Percentiles rank a stretch among this genome's conserved stretches.
These are phyloP conservation scores for Ogataea paraovalis DNA, from an alignment of 805 yeast genomes.

Conservation along the genomic window DNA sequence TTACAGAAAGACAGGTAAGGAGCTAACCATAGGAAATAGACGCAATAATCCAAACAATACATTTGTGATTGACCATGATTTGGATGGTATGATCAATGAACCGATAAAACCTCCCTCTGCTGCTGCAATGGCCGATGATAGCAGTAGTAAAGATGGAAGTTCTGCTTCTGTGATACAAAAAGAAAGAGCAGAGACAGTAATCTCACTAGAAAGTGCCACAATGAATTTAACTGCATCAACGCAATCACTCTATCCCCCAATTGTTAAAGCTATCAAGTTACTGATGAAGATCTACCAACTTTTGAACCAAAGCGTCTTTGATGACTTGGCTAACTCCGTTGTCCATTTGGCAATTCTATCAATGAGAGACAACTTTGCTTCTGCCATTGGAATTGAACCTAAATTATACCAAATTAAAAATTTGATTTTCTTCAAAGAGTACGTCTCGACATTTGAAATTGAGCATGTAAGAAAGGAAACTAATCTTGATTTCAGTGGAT, in stretches of 20 bases:
- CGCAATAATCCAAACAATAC: constrained; percentile 7
- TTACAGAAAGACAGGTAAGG: constrained; percentile 65
- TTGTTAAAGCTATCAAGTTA: constrained; percentile 62
- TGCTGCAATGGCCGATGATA: constrained; percentile 1
- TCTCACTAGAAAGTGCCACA: constrained; percentile 7
- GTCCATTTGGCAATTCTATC: constrained; percentile 73
- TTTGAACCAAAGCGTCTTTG: constrained; percentile 74
- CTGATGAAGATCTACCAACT: constrained; percentile 77
- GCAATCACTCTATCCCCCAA: constrained; percentile 55
- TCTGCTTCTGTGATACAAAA: neutral
- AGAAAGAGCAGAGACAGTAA: constrained; percentile 11
- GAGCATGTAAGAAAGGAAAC: constrained; percentile 70
- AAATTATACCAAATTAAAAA: constrained; percentile 69
- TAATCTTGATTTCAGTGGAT: constrained; percentile 76
- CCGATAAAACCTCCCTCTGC: neutral
- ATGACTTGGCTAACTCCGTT: constrained; percentile 82
- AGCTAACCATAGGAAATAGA: constrained; percentile 55
- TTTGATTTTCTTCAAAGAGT: constrained; percentile 63
- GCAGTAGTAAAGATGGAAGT: neutral
- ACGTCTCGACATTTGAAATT: constrained; percentile 72
- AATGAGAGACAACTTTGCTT: constrained; percentile 48
- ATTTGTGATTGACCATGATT: constrained; percentile 2
- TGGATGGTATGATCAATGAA: constrained; percentile 1
- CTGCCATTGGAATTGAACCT: constrained; percentile 53
- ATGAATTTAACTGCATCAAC: constrained; percentile 6